Conservation (phyloP, 345 rosid species). For the Euphorbia pulcherrima region DNA sequence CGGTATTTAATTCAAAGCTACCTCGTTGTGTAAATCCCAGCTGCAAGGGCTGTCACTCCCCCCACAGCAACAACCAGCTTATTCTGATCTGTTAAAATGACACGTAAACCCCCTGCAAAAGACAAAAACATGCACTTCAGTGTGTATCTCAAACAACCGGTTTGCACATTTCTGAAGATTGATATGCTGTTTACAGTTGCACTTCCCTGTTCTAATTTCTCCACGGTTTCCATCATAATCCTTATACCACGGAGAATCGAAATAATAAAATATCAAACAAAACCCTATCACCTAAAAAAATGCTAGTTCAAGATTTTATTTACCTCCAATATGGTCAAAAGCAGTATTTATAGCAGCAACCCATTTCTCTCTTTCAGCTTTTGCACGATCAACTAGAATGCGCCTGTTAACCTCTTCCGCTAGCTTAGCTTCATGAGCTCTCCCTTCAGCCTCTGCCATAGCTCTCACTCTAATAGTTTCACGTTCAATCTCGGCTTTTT, state of each 20-base stretch:
- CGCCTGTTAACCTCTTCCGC: constrained; percentile 91
- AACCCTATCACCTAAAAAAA: not conserved
- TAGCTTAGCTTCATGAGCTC: constrained; percentile 94
- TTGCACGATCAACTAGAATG: constrained; percentile 86
- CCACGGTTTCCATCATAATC: not conserved
- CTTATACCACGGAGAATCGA: not conserved
- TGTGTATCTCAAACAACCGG: constrained; percentile 5
- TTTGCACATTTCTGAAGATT: constrained; percentile 5
- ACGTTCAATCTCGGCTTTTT: constrained; percentile 96
- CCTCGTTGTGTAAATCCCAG: constrained; percentile 97
- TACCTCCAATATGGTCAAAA: constrained; percentile 95
- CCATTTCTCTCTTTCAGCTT: constrained; percentile 98
- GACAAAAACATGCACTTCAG: constrained; percentile 15
- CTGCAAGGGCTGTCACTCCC: constrained; percentile 95
- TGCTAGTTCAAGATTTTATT: not conserved
- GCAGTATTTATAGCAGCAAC: constrained; percentile 90
- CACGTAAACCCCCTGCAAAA: constrained; percentile 72
- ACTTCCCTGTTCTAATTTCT: not conserved
- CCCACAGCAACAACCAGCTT: constrained; percentile 95
- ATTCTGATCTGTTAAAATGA: constrained; percentile 89
- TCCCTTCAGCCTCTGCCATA: constrained; percentile 99
- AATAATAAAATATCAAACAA: not conserved
- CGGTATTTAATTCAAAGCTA: constrained; percentile 17
- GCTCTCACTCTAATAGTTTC: constrained; percentile 91
- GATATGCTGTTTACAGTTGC: constrained; percentile 1